Percentiles rank a stretch among this genome's conserved stretches.
Conservation (phyloP, 495 filamentous ascomycete genomes). For the Talaromyces proteolyticus region DNA sequence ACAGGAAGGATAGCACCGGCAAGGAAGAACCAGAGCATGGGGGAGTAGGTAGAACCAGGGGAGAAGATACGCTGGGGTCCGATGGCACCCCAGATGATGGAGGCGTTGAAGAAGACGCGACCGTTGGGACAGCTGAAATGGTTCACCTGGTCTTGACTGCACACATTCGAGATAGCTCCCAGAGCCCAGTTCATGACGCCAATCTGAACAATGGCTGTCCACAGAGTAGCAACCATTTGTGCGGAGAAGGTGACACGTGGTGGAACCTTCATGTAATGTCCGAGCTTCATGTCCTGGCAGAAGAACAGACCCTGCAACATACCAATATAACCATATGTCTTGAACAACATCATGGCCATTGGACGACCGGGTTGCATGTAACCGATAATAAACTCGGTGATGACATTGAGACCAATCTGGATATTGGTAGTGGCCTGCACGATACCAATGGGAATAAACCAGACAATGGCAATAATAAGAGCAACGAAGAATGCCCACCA, state of each 20-base stretch:
- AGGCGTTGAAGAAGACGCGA: slow-evolving; percentile 54
- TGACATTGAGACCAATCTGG: slow-evolving; percentile 47
- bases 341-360: slow-evolving; percentile 63
- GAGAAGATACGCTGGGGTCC: slow-evolving; percentile 48
- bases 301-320: slow-evolving; percentile 51
- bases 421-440: slow-evolving; percentile 51
- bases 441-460: slow-evolving; percentile 49
- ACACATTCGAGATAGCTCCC: slow-evolving; percentile 48
- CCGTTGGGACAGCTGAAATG: slow-evolving; percentile 57
- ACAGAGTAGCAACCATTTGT: slow-evolving; percentile 49
- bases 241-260: slow-evolving; percentile 52
- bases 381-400: slow-evolving; percentile 59
- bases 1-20: slow-evolving; percentile 41
- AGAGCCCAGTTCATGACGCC: slow-evolving; percentile 57
- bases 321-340: slow-evolving; percentile 54
- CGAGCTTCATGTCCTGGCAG: slow-evolving; percentile 46
- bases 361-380: slow-evolving; percentile 57
- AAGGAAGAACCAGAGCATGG: slow-evolving; percentile 46
- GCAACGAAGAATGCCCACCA: slow-evolving; percentile 51
- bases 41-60: slow-evolving; percentile 36
- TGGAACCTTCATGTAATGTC: slow-evolving; percentile 64
- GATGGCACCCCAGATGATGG: slow-evolving; percentile 51
- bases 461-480: slow-evolving; percentile 41
- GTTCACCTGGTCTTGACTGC: slow-evolving; percentile 39
- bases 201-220: slow-evolving; percentile 55